phyloP scores from a whole-genome alignment of 1,139 yeast species.

The Suhomyces coccinellae region DNA sequence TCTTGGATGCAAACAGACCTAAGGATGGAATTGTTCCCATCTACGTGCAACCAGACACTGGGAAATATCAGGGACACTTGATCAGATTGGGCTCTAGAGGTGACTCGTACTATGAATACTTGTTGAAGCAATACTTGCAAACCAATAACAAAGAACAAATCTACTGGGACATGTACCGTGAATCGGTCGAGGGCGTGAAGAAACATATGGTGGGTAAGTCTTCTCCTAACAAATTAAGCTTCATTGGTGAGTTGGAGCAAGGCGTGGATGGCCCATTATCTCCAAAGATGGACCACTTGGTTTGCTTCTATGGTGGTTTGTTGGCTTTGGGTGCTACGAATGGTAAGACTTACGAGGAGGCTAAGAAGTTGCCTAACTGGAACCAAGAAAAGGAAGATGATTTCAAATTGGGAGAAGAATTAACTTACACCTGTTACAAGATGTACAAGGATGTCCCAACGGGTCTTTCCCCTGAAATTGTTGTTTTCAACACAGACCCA shows the following conservation, averaged over 20 bases:
- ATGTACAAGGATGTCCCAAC: constrained; percentile 75
- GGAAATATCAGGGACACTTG: constrained; percentile 59
- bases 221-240: constrained; percentile 62
- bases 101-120: constrained; percentile 89
- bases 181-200: constrained; percentile 72
- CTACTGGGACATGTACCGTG: constrained; percentile 76
- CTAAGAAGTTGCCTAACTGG: constrained; percentile 44
- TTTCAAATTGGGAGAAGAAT: constrained; percentile 67
- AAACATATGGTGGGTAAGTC: constrained; percentile 63
- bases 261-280: constrained; percentile 64
- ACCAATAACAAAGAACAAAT: constrained; percentile 61
- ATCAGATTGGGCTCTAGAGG: constrained; percentile 90
- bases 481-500: constrained; percentile 59
- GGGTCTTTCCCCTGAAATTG: constrained; percentile 89
- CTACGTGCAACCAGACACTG: constrained; percentile 72
- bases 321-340: constrained; percentile 88
- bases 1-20: constrained; percentile 58
- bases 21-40: constrained; percentile 81
- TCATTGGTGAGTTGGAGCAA: constrained; percentile 72
- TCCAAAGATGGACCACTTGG: constrained; percentile 92
- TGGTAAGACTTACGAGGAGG: constrained; percentile 59
- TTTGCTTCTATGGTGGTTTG: constrained; percentile 89
- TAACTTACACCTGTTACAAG: constrained; percentile 79
- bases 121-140: constrained; percentile 82
- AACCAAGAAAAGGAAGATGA: constrained; percentile 46